Base-by-base conservation (phyloP, 441 rosid species). In the Mallotus repandus region DNA sequence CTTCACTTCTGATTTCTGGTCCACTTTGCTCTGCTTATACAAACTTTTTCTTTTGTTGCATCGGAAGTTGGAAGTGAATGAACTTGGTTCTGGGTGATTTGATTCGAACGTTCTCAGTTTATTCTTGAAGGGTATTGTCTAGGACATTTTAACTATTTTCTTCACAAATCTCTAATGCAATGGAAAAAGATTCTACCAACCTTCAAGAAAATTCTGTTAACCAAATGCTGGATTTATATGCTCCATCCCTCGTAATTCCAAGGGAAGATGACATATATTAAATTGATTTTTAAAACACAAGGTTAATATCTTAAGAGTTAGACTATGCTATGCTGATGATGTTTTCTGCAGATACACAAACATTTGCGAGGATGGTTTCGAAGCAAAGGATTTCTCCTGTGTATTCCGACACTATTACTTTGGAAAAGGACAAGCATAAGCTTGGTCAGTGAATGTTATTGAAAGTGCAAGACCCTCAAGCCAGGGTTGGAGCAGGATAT, bases 381-480 rank as follows among this genome's bases (percentile, higher is more conserved):
- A 89, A 74, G 70, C 48, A 50, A 45, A 91, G 88, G 99, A 94
- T 81, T 94, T 92, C 80, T 92, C 97, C 5, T 86, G 96, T 58
- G 89, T 89, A 68, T 94, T 92, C 79, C 87, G 87, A 35, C 90
- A 91, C 79, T 89, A 81, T 69, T 92, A 94, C 80, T 73, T 77
- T 0, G 98, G 97, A 68, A 25, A 81, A 75, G 73, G 84, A 84
- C 76, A 91, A 88, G 58, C 41, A 67, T 25, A 77, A 79, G 75
- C 63, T 49, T 32, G 41, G 35, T 14, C 41, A 45, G 1, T 52
- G 43, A 43, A 38, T 8, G 57, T 8, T 25, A 22, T 19, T 25
- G 14, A 43, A 32, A 2, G 9, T 49, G 15, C 18, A 38, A 45
- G 48, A 43, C 5, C 22, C 58, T 49, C 29, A 25, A 16, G 21